Base-by-base conservation (phyloP, 208 protist genomes). In the Plasmodiophora brassicae region DNA sequence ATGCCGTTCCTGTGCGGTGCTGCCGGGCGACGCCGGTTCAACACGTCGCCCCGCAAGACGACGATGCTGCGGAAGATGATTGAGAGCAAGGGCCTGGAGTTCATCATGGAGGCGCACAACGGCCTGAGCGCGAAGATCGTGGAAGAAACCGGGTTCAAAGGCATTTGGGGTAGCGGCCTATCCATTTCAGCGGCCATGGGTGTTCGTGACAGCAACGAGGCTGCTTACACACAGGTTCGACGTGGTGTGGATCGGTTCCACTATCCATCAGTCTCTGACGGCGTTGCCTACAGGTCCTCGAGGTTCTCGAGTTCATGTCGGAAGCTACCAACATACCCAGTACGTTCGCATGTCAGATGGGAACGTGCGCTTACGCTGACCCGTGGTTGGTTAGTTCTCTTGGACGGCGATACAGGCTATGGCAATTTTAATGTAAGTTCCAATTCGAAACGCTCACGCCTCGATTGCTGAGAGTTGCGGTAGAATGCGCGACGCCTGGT, bases 391-490 rank as follows among this genome's bases (percentile, higher is more conserved):
- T 78, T 5, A 78, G 32, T 78, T 78, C 5, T 78, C 20, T 78
- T 94, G 32, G 94, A 95, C 50, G 94, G 93, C 20, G 94, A 95
- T 91, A 95, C 94, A 35, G 94, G 94, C 71, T 95, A 94, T 85
- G 94, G 94, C 38, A 57, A 57, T 25, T 57, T 14, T 28, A n/a
- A n/a, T n/a, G n/a, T n/a, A n/a, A n/a, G n/a, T n/a, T n/a, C n/a
- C n/a, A n/a, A n/a, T n/a, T n/a, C n/a, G n/a, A n/a, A n/a, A n/a
- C n/a, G n/a, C n/a, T n/a, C n/a, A n/a, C n/a, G n/a, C n/a, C n/a
- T n/a, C n/a, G n/a, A n/a, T n/a, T n/a, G n/a, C n/a, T n/a, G n/a
- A n/a, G n/a, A n/a, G n/a, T n/a, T n/a, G n/a, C n/a, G n/a, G n/a
- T n/a, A 95, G 72, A 95, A 94, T 57, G 93, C 93, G 41, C 87